Conservation (phyloP, 805 yeast genomes). For the Barnettozyma sucrosica region DNA sequence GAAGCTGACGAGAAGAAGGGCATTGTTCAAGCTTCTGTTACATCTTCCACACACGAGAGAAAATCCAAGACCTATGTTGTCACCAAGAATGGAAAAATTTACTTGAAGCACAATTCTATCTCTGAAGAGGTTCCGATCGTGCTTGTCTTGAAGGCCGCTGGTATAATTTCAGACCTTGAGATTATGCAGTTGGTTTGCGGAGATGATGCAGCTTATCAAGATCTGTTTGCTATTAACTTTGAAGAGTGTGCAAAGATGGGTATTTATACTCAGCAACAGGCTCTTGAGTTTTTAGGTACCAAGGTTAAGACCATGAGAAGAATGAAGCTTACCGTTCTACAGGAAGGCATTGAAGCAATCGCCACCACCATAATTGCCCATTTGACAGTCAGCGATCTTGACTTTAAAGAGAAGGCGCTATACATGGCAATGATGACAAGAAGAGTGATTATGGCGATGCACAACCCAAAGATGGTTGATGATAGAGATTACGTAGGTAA, state of each 20-base stretch:
- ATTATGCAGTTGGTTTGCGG: constrained; percentile 95
- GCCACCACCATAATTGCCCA: constrained; percentile 97
- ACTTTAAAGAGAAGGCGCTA: constrained; percentile 89
- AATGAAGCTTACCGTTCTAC: constrained; percentile 72
- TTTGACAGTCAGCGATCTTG: constrained; percentile 74
- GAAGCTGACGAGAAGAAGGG: constrained; percentile 95
- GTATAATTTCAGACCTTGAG: constrained; percentile 86
- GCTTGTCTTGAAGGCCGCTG: constrained; percentile 89
- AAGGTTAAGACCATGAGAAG: constrained; percentile 91
- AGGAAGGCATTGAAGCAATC: constrained; percentile 94
- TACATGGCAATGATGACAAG: constrained; percentile 96
- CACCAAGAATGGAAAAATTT: constrained; percentile 83
- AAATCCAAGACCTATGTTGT: constrained; percentile 95
- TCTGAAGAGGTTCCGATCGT: constrained; percentile 95
- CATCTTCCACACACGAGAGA: constrained; percentile 96
- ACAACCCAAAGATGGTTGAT: constrained; percentile 92
- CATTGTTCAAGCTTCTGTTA: constrained; percentile 94
- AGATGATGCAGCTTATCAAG: constrained; percentile 80
- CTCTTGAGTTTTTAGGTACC: constrained; percentile 83
- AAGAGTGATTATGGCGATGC: constrained; percentile 92
- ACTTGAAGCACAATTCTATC: constrained; percentile 90
- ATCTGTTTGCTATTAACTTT: constrained; percentile 84
- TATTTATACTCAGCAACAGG: constrained; percentile 88
- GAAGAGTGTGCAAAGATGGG: constrained; percentile 89
- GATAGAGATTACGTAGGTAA: constrained; percentile 98